Evolutionary conservation across 257 asterid species (phyloP).

Genomic region (Marsdenia floribunda): DNA sequence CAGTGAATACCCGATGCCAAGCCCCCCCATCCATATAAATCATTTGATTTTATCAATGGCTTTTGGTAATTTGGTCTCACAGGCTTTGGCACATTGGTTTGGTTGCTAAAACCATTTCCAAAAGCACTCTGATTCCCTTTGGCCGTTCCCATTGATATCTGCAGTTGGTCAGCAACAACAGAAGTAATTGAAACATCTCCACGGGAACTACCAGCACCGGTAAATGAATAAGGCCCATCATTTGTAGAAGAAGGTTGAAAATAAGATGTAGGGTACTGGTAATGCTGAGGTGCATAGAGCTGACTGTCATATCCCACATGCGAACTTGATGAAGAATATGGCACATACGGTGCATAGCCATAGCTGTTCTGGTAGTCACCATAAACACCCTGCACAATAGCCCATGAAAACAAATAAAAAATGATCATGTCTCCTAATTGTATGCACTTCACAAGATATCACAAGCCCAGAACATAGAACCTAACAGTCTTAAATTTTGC

Average conservation of each 20-base stretch:
- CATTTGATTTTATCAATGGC: constrained; percentile 24
- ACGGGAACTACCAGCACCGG: constrained; percentile 19
- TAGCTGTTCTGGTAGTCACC: constrained; percentile 34
- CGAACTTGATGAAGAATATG: constrained; percentile 32
- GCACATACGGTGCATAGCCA: constrained; percentile 30
- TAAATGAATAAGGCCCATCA: constrained; percentile 15
- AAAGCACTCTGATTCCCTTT: constrained; percentile 22
- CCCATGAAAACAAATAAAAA: constrained; percentile 4
- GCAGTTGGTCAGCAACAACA: constrained; percentile 21
- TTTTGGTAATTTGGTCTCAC: constrained; percentile 19
- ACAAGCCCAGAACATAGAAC: neutral
- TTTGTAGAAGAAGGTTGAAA: constrained; percentile 25
- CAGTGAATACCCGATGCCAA: constrained; percentile 28
- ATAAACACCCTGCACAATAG: constrained; percentile 28
- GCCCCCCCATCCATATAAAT: constrained; percentile 34
- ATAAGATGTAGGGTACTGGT: constrained; percentile 35
- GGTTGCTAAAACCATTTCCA: constrained; percentile 22
- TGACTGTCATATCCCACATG: constrained; percentile 29
- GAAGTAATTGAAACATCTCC: constrained; percentile 13
- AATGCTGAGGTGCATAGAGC: constrained; percentile 31
- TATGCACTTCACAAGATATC: neutral
- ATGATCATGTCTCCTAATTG: neutral
- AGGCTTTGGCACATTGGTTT: constrained; percentile 20
- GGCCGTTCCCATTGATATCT: constrained; percentile 21
- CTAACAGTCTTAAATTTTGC: neutral